These are phyloP conservation scores for Dalbergia cultrata DNA, from an alignment of 306 rosid species.

Conservation along the genomic window DNA sequence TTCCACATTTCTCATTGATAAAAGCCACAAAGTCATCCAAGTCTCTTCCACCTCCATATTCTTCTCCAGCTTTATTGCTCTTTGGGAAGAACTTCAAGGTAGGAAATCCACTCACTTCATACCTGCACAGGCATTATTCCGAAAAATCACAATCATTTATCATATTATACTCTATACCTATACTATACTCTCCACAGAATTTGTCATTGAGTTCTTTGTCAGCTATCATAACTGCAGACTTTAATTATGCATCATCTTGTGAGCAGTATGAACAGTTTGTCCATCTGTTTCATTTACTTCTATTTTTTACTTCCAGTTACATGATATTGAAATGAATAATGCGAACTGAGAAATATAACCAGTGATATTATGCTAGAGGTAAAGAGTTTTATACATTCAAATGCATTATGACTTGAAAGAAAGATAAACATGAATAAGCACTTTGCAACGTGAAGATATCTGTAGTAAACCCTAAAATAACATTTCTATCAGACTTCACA, in stretches of 20 bases:
- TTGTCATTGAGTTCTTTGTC: neutral
- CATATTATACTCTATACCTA: slow-evolving; percentile 16
- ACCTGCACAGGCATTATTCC: slow-evolving; percentile 63
- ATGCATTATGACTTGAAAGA: neutral
- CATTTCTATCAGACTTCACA: slow-evolving; percentile 14
- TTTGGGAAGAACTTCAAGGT: slow-evolving; percentile 93
- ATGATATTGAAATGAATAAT: neutral
- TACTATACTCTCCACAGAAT: neutral
- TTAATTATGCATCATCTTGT: slow-evolving; percentile 6
- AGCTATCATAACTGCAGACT: slow-evolving; percentile 14
- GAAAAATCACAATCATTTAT: slow-evolving; percentile 24
- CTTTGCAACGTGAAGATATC: slow-evolving; percentile 6
- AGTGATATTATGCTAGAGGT: slow-evolving; percentile 14
- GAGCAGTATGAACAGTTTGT: neutral
- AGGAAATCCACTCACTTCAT: slow-evolving; percentile 87
- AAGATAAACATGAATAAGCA: neutral
- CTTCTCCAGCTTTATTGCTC: slow-evolving; percentile 86
- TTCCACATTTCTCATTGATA: slow-evolving; percentile 80
- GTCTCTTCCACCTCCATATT: slow-evolving; percentile 89
- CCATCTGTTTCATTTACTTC: slow-evolving; percentile 12
- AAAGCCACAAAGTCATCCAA: slow-evolving; percentile 80
- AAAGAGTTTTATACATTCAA: slow-evolving; percentile 25
- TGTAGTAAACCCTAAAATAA: neutral
- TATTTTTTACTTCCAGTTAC: neutral
- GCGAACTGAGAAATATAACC: slow-evolving; percentile 11